Base-by-base conservation (phyloP, 2,329 filamentous ascomycete species). In the Gnomoniopsis smithogilvyi region DNA sequence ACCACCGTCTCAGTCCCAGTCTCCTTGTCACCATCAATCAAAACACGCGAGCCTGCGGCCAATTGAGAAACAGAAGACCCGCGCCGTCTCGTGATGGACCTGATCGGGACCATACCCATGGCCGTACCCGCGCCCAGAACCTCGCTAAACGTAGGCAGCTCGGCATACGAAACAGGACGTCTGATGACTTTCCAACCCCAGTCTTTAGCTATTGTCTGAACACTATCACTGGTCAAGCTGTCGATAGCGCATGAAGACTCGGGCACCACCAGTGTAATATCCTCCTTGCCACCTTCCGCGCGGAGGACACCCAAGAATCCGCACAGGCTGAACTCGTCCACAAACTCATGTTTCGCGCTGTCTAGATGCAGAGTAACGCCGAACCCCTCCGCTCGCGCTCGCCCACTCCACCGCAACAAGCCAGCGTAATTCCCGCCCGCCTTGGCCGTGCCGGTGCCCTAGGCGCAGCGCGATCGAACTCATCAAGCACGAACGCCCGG, bases 401-500 rank as follows among this genome's bases (percentile, higher is more conserved):
- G 80, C 59, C 86, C 84, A 54, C 80, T 85, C 71, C 85, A 83
- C 34, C 81, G 75, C 48, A 89, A 70, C 1, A 90, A 86, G 3
- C 87, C 86, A 6, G 86, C 86, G 68, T 90, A 89, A 70, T 90
- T 90, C 2, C 87, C 87, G 6, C 87, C 87, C 1, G 90, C 76
- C 70, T 90, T 90, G 6, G 83, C 86, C 12, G 77, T 79, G 0
- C 87, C 87, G 0, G 85, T 88, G 0, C 87, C 87, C 84, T 77
- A 0, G 87, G 87, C 3, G 87, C 87, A 0, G 85, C 80, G 26
- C 87, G 83, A 66, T 90, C 87, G 67, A 89, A 90, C 54, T 87
- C 80, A 66, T 90, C 87, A 1, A 90, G 74, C 22, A 90, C 84
- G 34, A 90, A 69, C 0, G 83, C 86, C 61, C 84, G 81, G 10